Evolutionary conservation across 257 asterid species (phyloP), one percentile per base, ranked within the genome.

Genomic region (Solanum raphanifolium): DNA sequence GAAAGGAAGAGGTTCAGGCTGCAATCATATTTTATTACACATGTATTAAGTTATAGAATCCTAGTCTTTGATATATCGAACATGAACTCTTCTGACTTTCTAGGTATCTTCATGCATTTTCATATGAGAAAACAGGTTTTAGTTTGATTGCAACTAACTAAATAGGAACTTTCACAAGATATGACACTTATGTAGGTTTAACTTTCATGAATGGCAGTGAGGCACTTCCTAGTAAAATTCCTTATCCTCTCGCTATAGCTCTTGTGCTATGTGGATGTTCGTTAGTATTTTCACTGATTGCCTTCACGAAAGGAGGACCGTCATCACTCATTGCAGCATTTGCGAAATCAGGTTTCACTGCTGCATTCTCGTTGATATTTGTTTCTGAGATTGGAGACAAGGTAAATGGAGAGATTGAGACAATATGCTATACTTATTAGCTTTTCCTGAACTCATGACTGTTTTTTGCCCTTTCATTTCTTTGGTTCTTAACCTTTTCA

Each of bases 371-470:
- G 9, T 89, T 96, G 91, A 96, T 96, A 88, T 96, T 94, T 90
- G 96, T 96, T 89, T 96, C 98, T 12, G 99, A 96, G 92, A 96
- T 96, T 89, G 99, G 98, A 86, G 99, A 96, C 94, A 96, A 96
- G 98, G 98, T 95, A 93, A 84, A 43, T 87, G 87, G 41, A 82
- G 68, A 81, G 69, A 48, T 29, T 15, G 43, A 25, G 29, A 29
- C 16, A 82, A 9, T 48, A 48, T 82, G 20, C 43, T 81, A 5
- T 48, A 82, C 21, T 48, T 82, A 10, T 79, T 82, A 29, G 41
- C 85, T 82, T 78, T 29, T 82, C 20, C 31, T 82, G 69, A 29
- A 82, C 31, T 48, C 4, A 0, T 31, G 20, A 48, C 46, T 5
- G 4, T 27, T 25, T 48, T 18, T 75, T 66, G 9, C 29, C 83